These are phyloP conservation scores for Rhizophora apiculata DNA, from an alignment of 345 rosid species.

Conservation along the genomic window DNA sequence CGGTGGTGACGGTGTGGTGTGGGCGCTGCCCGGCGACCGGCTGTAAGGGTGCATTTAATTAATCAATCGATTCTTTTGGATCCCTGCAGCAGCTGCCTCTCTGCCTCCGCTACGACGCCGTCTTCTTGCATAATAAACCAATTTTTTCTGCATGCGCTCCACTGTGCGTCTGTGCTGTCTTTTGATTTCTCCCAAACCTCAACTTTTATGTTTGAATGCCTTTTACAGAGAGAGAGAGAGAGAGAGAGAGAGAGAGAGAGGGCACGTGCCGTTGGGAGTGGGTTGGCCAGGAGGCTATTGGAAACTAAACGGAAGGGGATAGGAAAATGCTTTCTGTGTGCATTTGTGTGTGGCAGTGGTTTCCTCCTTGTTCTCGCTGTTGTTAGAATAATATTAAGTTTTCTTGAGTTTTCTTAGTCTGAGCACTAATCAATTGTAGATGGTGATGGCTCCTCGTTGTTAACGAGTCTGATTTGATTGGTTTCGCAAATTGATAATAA, in stretches of 20 bases:
- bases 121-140: background rate
- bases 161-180: background rate
- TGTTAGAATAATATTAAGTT: background rate
- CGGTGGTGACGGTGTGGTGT: slow-evolving; percentile 95
- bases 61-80: background rate
- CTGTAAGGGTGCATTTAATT: slow-evolving; percentile 74
- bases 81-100: background rate
- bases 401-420: too few relatives aligned
- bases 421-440: too few relatives aligned
- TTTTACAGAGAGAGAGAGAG: background rate
- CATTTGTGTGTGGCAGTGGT: too few relatives aligned
- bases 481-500: too few relatives aligned
- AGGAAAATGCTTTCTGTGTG: background rate
- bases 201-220: background rate
- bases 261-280: slow-evolving; percentile 7
- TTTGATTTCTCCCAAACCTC: background rate
- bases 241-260: background rate
- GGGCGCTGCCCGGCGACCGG: slow-evolving; percentile 88
- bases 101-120: slow-evolving; percentile 14
- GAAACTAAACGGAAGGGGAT: background rate
- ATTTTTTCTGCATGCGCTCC: too few relatives aligned
- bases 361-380: too few relatives aligned
- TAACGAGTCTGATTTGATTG: too few relatives aligned
- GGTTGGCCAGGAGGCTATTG: background rate
- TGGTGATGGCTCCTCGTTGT: too few relatives aligned